These are phyloP conservation scores for Phellopilus nigrolimitatus DNA, from an alignment of 1,284 basidiomycete species.

Conservation along the genomic window DNA sequence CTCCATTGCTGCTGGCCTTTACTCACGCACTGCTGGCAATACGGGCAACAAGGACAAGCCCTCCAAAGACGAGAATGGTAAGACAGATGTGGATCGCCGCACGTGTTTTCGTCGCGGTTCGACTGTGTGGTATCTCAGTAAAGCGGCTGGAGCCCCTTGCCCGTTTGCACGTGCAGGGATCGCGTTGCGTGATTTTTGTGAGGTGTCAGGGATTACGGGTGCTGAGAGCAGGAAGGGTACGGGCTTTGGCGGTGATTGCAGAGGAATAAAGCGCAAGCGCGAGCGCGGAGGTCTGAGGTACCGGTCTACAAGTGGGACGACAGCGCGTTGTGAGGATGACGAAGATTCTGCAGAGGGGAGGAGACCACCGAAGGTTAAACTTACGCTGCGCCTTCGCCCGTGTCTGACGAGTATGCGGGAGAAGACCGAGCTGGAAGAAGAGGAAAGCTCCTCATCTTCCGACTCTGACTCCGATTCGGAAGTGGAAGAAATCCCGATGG, in stretches of 20 bases:
- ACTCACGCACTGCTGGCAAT: slow-evolving; percentile 60
- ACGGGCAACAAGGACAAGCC: slow-evolving; percentile 15
- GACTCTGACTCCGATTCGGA: slow-evolving; percentile 25
- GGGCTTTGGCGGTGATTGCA: slow-evolving; percentile 35
- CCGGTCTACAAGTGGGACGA: slow-evolving; percentile 20
- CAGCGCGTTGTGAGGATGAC: slow-evolving; percentile 40
- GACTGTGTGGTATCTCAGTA: slow-evolving; percentile 72
- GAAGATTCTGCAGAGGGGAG: slow-evolving; percentile 37
- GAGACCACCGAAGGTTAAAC: slow-evolving; percentile 58
- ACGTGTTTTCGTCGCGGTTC: slow-evolving; percentile 78
- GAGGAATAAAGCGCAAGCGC: slow-evolving; percentile 70
- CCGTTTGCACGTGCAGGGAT: slow-evolving; percentile 70
- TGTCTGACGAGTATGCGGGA: slow-evolving; percentile 33
- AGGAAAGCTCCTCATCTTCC: background rate
- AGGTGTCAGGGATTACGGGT: slow-evolving; percentile 25
- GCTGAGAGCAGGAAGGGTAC: slow-evolving; percentile 21
- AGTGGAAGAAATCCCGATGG: slow-evolving; percentile 24
- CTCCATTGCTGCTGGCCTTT: slow-evolving; percentile 62
- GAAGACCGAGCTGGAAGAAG: slow-evolving; percentile 19
- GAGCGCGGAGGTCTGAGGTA: slow-evolving; percentile 28
- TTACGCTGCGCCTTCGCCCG: slow-evolving; percentile 58
- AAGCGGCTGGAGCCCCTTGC: slow-evolving; percentile 66
- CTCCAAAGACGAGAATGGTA: slow-evolving; percentile 17
- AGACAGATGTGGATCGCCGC: slow-evolving; percentile 34
- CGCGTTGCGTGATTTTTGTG: slow-evolving; percentile 59